Evolutionary conservation across 257 asterid species (phyloP), one percentile per base, ranked within the genome.

Genomic region (Marsdenia floribunda): DNA sequence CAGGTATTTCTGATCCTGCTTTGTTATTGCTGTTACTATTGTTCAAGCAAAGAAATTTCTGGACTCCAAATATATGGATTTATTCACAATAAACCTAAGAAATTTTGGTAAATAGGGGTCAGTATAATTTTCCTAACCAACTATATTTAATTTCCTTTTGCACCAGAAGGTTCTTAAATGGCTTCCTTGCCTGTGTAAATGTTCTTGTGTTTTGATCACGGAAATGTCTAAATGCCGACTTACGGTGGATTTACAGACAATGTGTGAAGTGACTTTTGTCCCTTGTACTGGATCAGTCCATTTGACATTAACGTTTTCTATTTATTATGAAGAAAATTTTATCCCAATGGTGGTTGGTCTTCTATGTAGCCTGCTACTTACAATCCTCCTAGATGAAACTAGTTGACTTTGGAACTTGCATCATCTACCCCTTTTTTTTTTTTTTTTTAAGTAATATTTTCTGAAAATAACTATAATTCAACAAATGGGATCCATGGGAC

Each of bases 1-100:
- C 92, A 94, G 98, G 99, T 94, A 82, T 53, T 73, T 58, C 16
- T 52, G 61, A 69, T 4, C 18, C 11, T 21, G 13, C 10, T 16
- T 6, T 40, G 6, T 38, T 66, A 38, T 66, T 22, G 52, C 44
- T 40, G 16, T 66, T 38, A 21, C 47, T 33, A 19, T 38, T 19
- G 22, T 37, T 66, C 52, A 38, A 18, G 49, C 16, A 64, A 35
- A 15, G 4, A 26, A 14, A 13, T 35, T 14, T 0, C 0, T 15
- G 6, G 2, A 22, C n/a, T 3, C 24, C 68, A 33, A 21, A 15
- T 63, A 11, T 33, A 26, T 60, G 29, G 38, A 26, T 15, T 63
- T 8, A 22, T 55, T 7, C 33, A 63, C 69, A 33, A 35, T 63
- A 35, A 14, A 60, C 40, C 24, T 10, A 26, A 24, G 67, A 33